Percentiles rank a stretch among this genome's conserved stretches.
Evolutionary conservation across 2,329 filamentous ascomycete genomes (phyloP).

Genomic region (Paecilomyces sp.): DNA sequence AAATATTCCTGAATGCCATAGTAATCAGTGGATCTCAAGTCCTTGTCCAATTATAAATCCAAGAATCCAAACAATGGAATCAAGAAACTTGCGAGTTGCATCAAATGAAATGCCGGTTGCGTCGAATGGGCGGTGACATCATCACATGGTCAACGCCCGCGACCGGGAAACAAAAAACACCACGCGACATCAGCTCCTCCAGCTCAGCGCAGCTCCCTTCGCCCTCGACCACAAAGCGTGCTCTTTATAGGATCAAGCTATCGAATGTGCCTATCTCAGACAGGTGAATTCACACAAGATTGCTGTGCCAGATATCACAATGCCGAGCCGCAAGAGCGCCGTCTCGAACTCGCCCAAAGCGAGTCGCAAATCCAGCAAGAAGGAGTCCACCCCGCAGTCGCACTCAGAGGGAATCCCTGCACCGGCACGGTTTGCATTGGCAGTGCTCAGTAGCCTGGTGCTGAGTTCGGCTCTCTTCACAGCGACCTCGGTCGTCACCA

Average conservation of each 20-base stretch:
- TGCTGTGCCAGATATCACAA: neutral
- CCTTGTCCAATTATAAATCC: neutral
- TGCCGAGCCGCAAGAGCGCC: conserved; percentile 1
- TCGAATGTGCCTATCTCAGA: neutral
- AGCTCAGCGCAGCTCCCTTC: neutral
- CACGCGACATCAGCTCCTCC: neutral
- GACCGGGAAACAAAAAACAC: conserved; percentile 5
- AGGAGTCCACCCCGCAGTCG: conserved; percentile 3
- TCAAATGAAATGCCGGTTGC: too few relatives aligned
- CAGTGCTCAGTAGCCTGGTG: conserved; percentile 49
- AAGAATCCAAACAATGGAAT: neutral
- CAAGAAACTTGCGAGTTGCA: neutral
- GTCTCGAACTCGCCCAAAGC: neutral
- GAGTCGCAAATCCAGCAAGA: conserved; percentile 3
- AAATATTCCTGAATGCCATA: neutral
- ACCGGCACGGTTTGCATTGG: conserved; percentile 36
- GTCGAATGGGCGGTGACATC: conserved; percentile 21
- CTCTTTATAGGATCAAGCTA: neutral
- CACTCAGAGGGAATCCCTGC: conserved; percentile 21
- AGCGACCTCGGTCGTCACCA: conserved; percentile 52
- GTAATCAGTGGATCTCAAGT: neutral
- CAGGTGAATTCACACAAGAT: neutral
- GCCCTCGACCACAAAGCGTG: neutral
- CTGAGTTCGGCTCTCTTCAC: conserved; percentile 61
- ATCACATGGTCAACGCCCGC: conserved; percentile 24